Conservation (phyloP, 108 stramenopile species). For the Chaetoceros tenuissimus region DNA sequence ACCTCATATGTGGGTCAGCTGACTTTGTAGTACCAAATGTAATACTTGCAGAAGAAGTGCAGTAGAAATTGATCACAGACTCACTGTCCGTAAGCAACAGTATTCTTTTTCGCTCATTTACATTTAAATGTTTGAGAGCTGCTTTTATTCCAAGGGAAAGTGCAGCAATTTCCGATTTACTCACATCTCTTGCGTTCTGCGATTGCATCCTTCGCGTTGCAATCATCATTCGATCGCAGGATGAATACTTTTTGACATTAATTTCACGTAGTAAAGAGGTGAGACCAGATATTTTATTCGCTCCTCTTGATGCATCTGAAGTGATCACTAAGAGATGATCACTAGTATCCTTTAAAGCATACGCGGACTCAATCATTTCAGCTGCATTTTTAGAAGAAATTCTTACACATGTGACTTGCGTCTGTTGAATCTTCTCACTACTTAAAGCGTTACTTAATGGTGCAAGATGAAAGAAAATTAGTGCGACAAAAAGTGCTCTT, state of each 20-base stretch:
- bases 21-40: background rate
- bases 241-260: background rate
- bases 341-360: background rate
- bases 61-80: background rate
- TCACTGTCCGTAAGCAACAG: background rate
- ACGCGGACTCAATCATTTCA: background rate
- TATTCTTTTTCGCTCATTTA: background rate
- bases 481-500: too few relatives aligned
- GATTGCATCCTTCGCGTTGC: background rate
- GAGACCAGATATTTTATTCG: background rate
- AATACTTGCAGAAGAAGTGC: background rate
- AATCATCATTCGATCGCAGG: background rate
- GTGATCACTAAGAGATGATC: background rate
- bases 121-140: background rate
- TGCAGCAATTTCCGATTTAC: background rate
- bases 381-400: background rate
- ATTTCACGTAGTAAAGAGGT: background rate
- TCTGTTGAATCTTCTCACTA: too few relatives aligned
- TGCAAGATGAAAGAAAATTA: too few relatives aligned
- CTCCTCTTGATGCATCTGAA: background rate
- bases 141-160: background rate
- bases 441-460: too few relatives aligned
- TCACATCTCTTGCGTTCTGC: background rate
- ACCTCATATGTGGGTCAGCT: background rate
- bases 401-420: too few relatives aligned